These are phyloP conservation scores for Pseudoperonospora humuli DNA, from an alignment of 352 stramenopile species.

Conservation along the genomic window DNA sequence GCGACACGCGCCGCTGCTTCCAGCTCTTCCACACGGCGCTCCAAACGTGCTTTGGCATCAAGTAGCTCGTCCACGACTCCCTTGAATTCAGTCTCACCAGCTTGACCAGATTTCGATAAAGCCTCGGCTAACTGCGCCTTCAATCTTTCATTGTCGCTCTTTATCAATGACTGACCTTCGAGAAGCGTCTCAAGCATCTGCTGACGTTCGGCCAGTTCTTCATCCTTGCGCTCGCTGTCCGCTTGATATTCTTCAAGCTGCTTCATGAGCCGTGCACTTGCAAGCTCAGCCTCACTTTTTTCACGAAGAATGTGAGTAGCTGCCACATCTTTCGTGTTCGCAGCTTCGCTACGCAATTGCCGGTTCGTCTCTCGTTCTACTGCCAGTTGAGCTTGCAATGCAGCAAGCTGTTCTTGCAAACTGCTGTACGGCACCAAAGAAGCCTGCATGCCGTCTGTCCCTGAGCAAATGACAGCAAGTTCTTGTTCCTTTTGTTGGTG, in stretches of 20 bases:
- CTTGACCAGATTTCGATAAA: slow-evolving; percentile 1
- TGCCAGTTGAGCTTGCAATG: slow-evolving; percentile 33
- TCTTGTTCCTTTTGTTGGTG: slow-evolving; percentile 19
- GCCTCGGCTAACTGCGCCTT: slow-evolving; percentile 24
- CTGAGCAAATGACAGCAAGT: background rate
- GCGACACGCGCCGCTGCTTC: slow-evolving; percentile 19
- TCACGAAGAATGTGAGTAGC: slow-evolving; percentile 12
- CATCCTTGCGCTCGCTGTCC: slow-evolving; percentile 23
- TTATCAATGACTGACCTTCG: slow-evolving; percentile 22
- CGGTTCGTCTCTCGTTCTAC: slow-evolving; percentile 18
- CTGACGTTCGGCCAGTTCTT: slow-evolving; percentile 29
- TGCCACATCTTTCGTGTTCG: slow-evolving; percentile 4
- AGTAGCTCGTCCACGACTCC: slow-evolving; percentile 5
- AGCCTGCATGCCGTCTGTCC: background rate
- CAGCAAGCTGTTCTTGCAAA: slow-evolving; percentile 9
- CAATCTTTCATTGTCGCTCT: slow-evolving; percentile 30
- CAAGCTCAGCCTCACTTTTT: slow-evolving; percentile 19
- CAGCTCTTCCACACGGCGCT: slow-evolving; percentile 17
- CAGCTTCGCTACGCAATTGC: slow-evolving; percentile 22
- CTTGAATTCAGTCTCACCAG: slow-evolving; percentile 2
- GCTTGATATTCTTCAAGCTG: slow-evolving; percentile 28
- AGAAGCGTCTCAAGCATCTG: slow-evolving; percentile 36
- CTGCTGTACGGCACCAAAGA: background rate
- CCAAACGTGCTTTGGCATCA: slow-evolving; percentile 13
- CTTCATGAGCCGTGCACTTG: slow-evolving; percentile 15